Conservation (phyloP, 768 basidiomycete species). For the Suillus plorans region DNA sequence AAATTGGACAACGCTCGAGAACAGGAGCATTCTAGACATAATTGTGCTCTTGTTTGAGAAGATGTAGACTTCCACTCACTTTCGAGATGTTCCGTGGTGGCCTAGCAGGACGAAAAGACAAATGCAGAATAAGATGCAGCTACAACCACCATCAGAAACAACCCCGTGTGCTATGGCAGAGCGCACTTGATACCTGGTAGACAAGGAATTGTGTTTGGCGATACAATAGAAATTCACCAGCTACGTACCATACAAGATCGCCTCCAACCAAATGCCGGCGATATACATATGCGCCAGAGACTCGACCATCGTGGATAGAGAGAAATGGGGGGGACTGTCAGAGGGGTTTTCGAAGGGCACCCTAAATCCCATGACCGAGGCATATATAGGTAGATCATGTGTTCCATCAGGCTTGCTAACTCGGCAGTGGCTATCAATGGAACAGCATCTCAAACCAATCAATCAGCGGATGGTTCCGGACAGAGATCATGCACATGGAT, state of each 20-base stretch:
- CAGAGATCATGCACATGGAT: too few species aligned
- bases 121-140: conserved; percentile 5
- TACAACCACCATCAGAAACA: not conserved
- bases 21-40: conserved; percentile 11
- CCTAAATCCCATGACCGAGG: not conserved
- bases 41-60: not conserved
- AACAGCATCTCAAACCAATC: not conserved
- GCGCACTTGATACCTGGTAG: not conserved
- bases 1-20: conserved; percentile 17
- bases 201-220: not conserved
- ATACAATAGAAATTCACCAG: not conserved
- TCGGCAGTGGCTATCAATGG: not conserved
- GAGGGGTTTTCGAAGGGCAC: not conserved
- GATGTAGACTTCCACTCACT: not conserved
- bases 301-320: conserved; percentile 8
- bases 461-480: not conserved
- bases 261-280: conserved; percentile 10
- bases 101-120: conserved; percentile 4
- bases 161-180: not conserved
- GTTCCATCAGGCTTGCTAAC: not conserved
- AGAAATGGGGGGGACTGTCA: not conserved
- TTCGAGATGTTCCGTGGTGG: not conserved
- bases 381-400: not conserved
- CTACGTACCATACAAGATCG: conserved; percentile 21
- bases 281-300: conserved; percentile 10